Evolutionary conservation across 2,329 filamentous ascomycete genomes (phyloP).

Genomic region (Colletotrichum kahawae): DNA sequence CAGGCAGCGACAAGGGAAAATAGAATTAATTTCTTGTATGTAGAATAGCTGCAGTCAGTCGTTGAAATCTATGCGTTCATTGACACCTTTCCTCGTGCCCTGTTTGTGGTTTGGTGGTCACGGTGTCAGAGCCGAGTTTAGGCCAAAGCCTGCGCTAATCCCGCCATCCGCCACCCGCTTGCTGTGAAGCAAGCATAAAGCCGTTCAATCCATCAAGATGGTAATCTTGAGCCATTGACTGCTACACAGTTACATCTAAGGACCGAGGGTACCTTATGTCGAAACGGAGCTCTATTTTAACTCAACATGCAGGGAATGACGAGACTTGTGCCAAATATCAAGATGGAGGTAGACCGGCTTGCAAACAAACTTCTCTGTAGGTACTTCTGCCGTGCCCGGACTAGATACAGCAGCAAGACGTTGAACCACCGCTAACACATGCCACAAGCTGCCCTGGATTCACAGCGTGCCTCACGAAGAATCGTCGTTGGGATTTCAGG

Average conservation of each 20-base stretch:
- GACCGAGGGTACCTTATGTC: not conserved
- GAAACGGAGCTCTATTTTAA: not conserved
- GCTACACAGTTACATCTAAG: not conserved
- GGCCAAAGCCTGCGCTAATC: not conserved
- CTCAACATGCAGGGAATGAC: not conserved
- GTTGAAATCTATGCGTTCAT: not conserved
- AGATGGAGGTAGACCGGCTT: not conserved
- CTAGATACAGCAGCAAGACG: not conserved
- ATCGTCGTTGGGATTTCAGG: not conserved
- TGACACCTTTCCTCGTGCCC: not conserved
- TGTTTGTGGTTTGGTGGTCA: not conserved
- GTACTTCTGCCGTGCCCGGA: not conserved
- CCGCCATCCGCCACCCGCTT: not conserved
- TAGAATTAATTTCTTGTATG: accelerated
- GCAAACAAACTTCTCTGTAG: not conserved
- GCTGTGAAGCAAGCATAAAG: not conserved
- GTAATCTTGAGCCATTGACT: not conserved
- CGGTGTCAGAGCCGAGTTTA: too few species aligned
- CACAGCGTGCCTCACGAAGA: not conserved
- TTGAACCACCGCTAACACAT: not conserved
- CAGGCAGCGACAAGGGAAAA: not conserved
- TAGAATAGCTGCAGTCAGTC: accelerated
- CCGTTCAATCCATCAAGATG: not conserved
- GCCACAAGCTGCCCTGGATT: not conserved
- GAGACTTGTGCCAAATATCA: not conserved